Conservation (phyloP, 2,329 filamentous ascomycete genomes). For the Fusarium fracticaudum region DNA sequence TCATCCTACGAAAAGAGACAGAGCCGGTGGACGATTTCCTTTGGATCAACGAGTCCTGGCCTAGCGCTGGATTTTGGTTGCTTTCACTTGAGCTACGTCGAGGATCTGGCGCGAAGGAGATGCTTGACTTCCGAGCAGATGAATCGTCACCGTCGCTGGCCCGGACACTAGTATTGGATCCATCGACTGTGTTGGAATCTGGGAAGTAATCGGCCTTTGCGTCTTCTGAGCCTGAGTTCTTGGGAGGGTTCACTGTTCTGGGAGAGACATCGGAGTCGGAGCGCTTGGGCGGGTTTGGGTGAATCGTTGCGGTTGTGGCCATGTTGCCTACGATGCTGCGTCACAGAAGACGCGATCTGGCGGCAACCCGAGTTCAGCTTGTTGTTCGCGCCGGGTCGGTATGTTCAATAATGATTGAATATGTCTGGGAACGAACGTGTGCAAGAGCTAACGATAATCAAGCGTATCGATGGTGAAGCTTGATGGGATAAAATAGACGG, state of each 20-base stretch:
- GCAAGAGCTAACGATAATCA: not conserved
- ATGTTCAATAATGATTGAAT: not conserved
- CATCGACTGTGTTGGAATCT: slow-evolving; percentile 37
- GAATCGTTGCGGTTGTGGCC: slow-evolving; percentile 38
- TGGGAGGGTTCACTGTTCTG: slow-evolving; percentile 43
- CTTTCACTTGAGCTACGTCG: slow-evolving; percentile 41
- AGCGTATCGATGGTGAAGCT: slow-evolving; percentile 8
- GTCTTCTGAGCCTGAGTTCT: slow-evolving; percentile 15
- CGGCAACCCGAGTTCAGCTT: not conserved
- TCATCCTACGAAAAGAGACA: slow-evolving; percentile 57
- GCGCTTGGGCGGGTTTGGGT: slow-evolving; percentile 43
- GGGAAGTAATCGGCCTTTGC: slow-evolving; percentile 42
- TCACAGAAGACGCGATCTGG: slow-evolving; percentile 2
- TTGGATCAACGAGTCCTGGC: slow-evolving; percentile 36
- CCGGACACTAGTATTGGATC: slow-evolving; percentile 37
- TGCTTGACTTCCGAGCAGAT: slow-evolving; percentile 45
- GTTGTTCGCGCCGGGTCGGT: not conserved
- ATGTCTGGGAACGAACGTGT: slow-evolving; percentile 15
- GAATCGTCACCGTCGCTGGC: slow-evolving; percentile 47
- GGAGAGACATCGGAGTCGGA: slow-evolving; percentile 58
- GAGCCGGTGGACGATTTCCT: slow-evolving; percentile 59
- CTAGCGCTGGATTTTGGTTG: slow-evolving; percentile 38
- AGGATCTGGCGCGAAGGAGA: slow-evolving; percentile 50
- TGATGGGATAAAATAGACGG: not conserved
- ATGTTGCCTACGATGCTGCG: slow-evolving; percentile 16